Conservation (phyloP, 2,329 filamentous ascomycete species). For the Aspergillus neoniger region DNA sequence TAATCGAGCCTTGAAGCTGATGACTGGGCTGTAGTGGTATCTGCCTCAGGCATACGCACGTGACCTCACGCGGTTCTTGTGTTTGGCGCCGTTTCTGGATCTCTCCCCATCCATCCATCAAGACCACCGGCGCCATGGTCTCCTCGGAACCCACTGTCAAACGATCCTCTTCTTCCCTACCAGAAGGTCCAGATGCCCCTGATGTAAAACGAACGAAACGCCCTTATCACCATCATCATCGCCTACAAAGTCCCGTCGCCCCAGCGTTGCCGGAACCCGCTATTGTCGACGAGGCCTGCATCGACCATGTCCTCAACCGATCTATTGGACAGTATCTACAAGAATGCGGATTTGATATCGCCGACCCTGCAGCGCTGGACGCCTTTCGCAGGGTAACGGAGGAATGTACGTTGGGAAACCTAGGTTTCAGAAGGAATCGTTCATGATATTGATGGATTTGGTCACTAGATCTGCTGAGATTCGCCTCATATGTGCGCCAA, state of each 20-base stretch:
- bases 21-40: not conserved
- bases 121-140: constrained; percentile 31
- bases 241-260: constrained; percentile 38
- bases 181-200: constrained; percentile 17
- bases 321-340: constrained; percentile 56
- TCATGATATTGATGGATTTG: not conserved
- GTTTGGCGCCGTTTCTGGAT: constrained; percentile 20
- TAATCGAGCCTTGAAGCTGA: no score
- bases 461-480: constrained; percentile 54
- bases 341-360: constrained; percentile 57
- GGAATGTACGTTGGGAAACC: constrained; percentile 54
- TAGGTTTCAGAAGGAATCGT: not conserved
- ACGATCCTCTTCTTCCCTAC: constrained; percentile 32
- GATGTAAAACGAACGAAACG: constrained; percentile 39
- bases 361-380: constrained; percentile 58
- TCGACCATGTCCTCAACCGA: constrained; percentile 57
- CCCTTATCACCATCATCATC: constrained; percentile 47
- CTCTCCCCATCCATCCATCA: constrained; percentile 10
- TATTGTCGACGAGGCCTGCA: constrained; percentile 54
- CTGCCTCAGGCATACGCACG: constrained; percentile 27
- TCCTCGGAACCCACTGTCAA: constrained; percentile 34
- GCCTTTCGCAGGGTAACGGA: constrained; percentile 57
- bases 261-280: constrained; percentile 40
- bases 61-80: constrained; percentile 22
- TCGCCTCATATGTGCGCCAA: constrained; percentile 55